These are phyloP conservation scores for Euphorbia celastroides DNA, from an alignment of 441 rosid species.

Conservation along the genomic window DNA sequence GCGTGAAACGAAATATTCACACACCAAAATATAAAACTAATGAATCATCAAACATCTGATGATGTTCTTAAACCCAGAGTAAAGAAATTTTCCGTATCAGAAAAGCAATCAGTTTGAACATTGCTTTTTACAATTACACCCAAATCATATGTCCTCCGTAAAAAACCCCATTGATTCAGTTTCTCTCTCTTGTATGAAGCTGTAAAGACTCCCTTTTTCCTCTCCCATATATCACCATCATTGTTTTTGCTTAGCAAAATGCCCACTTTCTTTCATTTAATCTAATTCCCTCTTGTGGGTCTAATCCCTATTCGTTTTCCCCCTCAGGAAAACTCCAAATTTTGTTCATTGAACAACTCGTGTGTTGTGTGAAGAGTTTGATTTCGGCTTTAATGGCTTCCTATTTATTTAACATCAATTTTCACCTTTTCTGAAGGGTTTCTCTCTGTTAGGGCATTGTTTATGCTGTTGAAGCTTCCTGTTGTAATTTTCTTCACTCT, in stretches of 20 bases:
- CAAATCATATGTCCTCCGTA: constrained; percentile 5
- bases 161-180: constrained; percentile 1
- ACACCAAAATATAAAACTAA: neutral
- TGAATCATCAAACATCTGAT: neutral
- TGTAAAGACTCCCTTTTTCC: constrained; percentile 18
- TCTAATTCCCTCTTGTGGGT: constrained; percentile 4
- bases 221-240: constrained; percentile 35
- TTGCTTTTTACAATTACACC: constrained; percentile 15
- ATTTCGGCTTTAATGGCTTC: constrained; percentile 14
- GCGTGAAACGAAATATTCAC: neutral
- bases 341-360: neutral
- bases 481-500: neutral
- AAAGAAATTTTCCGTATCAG: neutral
- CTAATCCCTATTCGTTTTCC: constrained; percentile 17
- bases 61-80: constrained; percentile 8
- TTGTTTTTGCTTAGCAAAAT: constrained; percentile 20
- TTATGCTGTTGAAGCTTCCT: constrained; percentile 3
- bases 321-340: constrained; percentile 6
- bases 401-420: constrained; percentile 15
- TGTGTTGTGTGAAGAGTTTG: constrained; percentile 21
- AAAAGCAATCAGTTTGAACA: constrained; percentile 1
- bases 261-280: constrained; percentile 16
- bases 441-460: too few relatives aligned
- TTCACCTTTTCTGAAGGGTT: too few relatives aligned
- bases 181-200: constrained; percentile 17